A percentile compares a stretch with the other conserved stretches of the same genome.
These are phyloP conservation scores for Rubia balearica DNA, from an alignment of 305 asterid genomes.

Conservation along the genomic window DNA sequence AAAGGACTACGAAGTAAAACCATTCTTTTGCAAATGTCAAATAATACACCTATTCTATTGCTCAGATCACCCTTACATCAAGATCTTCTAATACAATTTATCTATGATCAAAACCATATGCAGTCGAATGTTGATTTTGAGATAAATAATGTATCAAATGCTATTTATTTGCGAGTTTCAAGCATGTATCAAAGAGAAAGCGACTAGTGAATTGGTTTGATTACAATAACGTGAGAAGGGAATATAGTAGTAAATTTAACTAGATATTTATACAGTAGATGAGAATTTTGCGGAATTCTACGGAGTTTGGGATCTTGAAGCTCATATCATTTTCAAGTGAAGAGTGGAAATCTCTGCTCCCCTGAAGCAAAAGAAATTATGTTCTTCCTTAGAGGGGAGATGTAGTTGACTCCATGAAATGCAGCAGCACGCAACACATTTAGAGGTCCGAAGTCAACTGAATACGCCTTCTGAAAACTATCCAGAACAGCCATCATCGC, in stretches of 20 bases:
- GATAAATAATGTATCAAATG: no score
- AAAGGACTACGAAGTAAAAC: conserved; percentile 6
- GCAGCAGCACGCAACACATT: conserved; percentile 80
- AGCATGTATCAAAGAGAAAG: no score
- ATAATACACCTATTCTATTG: no score
- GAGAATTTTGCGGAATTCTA: background rate
- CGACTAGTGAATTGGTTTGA: no score
- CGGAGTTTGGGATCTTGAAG: background rate
- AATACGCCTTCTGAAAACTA: conserved; percentile 88
- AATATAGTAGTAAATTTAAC: no score
- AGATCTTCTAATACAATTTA: no score
- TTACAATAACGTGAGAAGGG: no score
- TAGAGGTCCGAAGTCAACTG: conserved; percentile 73
- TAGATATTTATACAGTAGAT: background rate
- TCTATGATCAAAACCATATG: no score
- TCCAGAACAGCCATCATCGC: conserved; percentile 84
- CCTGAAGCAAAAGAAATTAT: conserved; percentile 89
- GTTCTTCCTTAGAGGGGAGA: conserved; percentile 67
- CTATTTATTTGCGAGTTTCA: no score
- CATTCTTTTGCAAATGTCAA: conserved; percentile 1
- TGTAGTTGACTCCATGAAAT: conserved; percentile 65
- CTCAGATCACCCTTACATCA: no score
- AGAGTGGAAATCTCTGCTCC: conserved; percentile 55
- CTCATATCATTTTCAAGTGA: conserved; percentile 29
- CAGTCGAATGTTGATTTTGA: no score